Percentiles rank a stretch among this genome's conserved stretches.
Evolutionary conservation across 345 rosid genomes (phyloP).

Genomic region (Adansonia digitata): DNA sequence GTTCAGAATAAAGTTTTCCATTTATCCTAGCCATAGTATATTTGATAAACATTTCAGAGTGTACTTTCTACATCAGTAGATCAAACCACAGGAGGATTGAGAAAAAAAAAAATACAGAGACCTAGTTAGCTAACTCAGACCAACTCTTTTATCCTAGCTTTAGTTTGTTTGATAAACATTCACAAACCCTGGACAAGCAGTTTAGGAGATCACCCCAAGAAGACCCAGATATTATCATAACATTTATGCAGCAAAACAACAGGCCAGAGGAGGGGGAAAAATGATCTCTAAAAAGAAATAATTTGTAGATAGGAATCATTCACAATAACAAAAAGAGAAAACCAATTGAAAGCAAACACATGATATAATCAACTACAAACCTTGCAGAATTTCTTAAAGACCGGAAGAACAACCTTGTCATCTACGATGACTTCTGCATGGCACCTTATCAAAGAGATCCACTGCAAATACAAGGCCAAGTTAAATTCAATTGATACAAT

Average conservation of each 20-base stretch:
- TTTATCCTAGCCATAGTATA: neutral
- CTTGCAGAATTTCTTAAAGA: slow-evolving; percentile 77
- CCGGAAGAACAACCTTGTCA: slow-evolving; percentile 59
- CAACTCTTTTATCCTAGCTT: too few relatives aligned
- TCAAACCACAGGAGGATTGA: neutral
- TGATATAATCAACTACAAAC: slow-evolving; percentile 26
- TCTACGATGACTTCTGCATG: slow-evolving; percentile 71
- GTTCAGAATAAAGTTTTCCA: neutral
- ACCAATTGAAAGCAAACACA: neutral
- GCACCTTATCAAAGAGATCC: slow-evolving; percentile 71
- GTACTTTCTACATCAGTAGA: neutral
- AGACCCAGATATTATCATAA: neutral
- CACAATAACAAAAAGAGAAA: neutral
- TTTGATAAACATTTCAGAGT: neutral
- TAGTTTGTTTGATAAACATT: too few relatives aligned
- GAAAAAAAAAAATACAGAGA: too few relatives aligned
- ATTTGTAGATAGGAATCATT: neutral
- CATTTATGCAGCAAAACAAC: neutral
- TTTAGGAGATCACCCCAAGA: neutral
- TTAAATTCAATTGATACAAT: slow-evolving; percentile 2
- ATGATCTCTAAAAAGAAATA: neutral
- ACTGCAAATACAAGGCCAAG: slow-evolving; percentile 41
- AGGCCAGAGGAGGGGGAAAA: neutral
- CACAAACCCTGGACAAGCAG: neutral
- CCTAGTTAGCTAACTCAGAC: too few relatives aligned